These are phyloP conservation scores for Trypanosoma boissoni DNA, from an alignment of 208 protist genomes.

Conservation along the genomic window DNA sequence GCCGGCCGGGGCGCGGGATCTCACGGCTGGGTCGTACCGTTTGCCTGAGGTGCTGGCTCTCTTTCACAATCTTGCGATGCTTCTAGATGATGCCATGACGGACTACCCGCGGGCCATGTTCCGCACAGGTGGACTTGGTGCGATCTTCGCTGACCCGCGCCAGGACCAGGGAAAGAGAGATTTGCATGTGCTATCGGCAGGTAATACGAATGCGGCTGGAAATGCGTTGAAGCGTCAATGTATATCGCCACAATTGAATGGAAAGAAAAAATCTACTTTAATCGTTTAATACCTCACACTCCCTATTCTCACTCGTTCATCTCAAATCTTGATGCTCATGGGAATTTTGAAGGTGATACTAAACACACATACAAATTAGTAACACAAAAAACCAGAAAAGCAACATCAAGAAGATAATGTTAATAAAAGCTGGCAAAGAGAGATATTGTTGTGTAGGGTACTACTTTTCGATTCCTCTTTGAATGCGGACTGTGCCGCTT, in stretches of 20 bases:
- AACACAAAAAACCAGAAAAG: constrained; percentile 2
- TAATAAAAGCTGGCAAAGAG: neutral
- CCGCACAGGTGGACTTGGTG: constrained; percentile 4
- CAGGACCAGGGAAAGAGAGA: neutral
- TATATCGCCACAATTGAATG: neutral
- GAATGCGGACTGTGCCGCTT: too few species aligned
- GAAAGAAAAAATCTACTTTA: constrained; percentile 1
- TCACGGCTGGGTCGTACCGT: constrained; percentile 40
- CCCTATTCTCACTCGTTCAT: constrained; percentile 6
- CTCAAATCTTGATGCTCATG: too few species aligned
- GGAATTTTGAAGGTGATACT: too few species aligned
- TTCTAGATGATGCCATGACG: constrained; percentile 36
- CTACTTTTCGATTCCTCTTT: too few species aligned
- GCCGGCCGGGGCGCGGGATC: constrained; percentile 10
- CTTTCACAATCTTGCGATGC: constrained; percentile 32
- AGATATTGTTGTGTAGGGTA: too few species aligned
- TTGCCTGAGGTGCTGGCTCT: constrained; percentile 41
- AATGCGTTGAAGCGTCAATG: constrained; percentile 1
- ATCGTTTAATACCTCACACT: neutral
- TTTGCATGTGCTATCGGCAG: neutral
- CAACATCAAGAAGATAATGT: neutral
- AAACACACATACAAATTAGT: too few species aligned
- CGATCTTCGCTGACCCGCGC: constrained; percentile 29
- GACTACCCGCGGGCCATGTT: neutral
- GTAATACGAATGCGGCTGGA: neutral